phyloP scores from a whole-genome alignment of 2,329 filamentous ascomycete species.

The Aureobasidium sp. region DNA sequence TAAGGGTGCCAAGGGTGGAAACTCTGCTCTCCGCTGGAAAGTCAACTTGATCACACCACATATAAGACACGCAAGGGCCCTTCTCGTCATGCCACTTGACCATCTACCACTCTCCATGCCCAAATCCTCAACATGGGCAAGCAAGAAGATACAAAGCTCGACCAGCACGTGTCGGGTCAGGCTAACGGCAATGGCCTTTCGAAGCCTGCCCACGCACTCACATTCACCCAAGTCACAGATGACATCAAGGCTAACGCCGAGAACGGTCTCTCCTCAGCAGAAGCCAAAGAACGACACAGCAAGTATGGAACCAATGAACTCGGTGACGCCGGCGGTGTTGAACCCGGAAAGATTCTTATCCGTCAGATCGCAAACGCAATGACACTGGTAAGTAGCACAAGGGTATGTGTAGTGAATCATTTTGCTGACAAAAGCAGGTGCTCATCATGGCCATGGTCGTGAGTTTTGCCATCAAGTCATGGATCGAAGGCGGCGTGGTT shows the following conservation, averaged over 20 bases:
- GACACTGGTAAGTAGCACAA: slow-evolving; percentile 50
- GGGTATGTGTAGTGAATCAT: neutral
- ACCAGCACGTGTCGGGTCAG: slow-evolving; percentile 38
- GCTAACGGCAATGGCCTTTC: slow-evolving; percentile 47
- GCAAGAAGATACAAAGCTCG: slow-evolving; percentile 29
- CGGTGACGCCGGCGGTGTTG: slow-evolving; percentile 60
- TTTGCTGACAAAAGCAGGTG: slow-evolving; percentile 23
- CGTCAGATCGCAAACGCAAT: slow-evolving; percentile 72
- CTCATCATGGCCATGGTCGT: slow-evolving; percentile 44
- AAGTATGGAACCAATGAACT: slow-evolving; percentile 64
- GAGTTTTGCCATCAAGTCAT: slow-evolving; percentile 41
- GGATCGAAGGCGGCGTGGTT: slow-evolving; percentile 44
- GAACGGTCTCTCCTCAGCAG: slow-evolving; percentile 55
- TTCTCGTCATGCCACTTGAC: neutral
- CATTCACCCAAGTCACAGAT: slow-evolving; percentile 46
- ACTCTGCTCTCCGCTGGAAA: slow-evolving; percentile 1
- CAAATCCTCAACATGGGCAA: slow-evolving; percentile 30
- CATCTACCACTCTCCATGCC: slow-evolving; percentile 1
- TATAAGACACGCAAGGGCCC: slow-evolving; percentile 12
- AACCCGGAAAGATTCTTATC: slow-evolving; percentile 64
- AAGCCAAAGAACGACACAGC: slow-evolving; percentile 53
- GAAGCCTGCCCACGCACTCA: slow-evolving; percentile 56
- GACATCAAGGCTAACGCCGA: slow-evolving; percentile 59
- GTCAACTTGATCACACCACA: neutral
- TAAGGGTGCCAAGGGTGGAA: slow-evolving; percentile 11